A percentile compares a stretch with the other conserved stretches of the same genome.
Conservation (phyloP, 2,329 filamentous ascomycete genomes). For the Ambrosiella beaveri region DNA sequence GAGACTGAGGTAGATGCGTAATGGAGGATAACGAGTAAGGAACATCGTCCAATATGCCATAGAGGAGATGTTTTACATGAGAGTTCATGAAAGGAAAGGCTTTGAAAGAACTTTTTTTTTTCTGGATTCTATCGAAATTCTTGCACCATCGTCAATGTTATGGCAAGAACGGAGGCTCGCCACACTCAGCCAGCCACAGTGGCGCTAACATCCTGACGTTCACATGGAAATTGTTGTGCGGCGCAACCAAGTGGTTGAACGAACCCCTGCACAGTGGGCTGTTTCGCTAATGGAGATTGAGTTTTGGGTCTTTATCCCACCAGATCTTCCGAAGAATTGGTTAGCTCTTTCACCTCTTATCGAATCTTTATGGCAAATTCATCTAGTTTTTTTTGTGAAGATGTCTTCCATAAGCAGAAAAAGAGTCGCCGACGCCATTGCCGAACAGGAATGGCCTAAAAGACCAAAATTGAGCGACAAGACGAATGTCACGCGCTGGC, state of each 20-base stretch:
- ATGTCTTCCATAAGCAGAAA: constrained; percentile 21
- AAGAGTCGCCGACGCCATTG: constrained; percentile 24
- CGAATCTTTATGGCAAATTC: too few species aligned
- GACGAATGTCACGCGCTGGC: constrained; percentile 73
- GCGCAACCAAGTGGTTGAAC: neutral
- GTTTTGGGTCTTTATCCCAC: too few species aligned
- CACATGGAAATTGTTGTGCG: neutral
- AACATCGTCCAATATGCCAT: neutral
- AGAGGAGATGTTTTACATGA: neutral
- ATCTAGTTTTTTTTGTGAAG: neutral
- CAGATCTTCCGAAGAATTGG: neutral
- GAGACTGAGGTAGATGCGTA: too few species aligned
- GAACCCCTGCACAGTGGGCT: neutral
- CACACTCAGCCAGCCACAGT: neutral
- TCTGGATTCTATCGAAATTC: too few species aligned
- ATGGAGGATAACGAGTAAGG: too few species aligned
- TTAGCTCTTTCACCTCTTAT: neutral
- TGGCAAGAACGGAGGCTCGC: neutral
- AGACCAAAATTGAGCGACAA: constrained; percentile 32
- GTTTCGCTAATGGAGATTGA: too few species aligned
- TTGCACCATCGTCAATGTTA: neutral
- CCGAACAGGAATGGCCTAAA: constrained; percentile 24
- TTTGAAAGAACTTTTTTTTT: too few species aligned
- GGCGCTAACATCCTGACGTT: neutral
- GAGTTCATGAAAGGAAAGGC: neutral